Evolutionary conservation across 495 filamentous ascomycete genomes (phyloP).

Genomic region (Polyplosphaeria fusca): DNA sequence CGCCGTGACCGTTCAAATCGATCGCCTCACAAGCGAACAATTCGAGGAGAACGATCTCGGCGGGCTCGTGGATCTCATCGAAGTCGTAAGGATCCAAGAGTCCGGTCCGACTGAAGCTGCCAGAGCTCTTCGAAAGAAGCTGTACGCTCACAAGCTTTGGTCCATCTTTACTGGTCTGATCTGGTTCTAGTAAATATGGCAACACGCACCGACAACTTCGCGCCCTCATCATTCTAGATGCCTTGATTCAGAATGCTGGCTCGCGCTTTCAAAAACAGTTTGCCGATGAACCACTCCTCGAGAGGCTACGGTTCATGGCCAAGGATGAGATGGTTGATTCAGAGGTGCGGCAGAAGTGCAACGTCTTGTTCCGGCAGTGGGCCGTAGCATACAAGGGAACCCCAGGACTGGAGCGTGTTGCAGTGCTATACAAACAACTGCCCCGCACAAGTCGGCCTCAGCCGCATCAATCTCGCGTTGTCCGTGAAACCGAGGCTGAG

Average conservation of each 20-base stretch:
- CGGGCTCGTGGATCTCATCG: conserved; percentile 89
- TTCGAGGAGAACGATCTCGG: conserved; percentile 87
- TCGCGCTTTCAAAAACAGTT: conserved; percentile 83
- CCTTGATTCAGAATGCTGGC: conserved; percentile 90
- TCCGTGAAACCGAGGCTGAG: conserved; percentile 67
- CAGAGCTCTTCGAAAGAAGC: conserved; percentile 91
- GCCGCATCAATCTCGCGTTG: conserved; percentile 71
- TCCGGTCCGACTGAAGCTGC: conserved; percentile 87
- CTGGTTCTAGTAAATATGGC: conserved; percentile 73
- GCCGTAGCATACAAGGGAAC: conserved; percentile 76
- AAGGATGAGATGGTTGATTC: conserved; percentile 82
- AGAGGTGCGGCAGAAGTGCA: conserved; percentile 80
- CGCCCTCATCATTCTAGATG: conserved; percentile 86
- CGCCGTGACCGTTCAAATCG: conserved; percentile 90
- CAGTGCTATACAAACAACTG: conserved; percentile 74
- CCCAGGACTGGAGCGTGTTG: conserved; percentile 74
- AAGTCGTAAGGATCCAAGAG: conserved; percentile 85
- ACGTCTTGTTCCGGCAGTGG: conserved; percentile 85
- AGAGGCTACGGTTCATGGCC: conserved; percentile 82
- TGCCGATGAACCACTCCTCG: conserved; percentile 87
- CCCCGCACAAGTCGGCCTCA: conserved; percentile 63
- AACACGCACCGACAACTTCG: conserved; percentile 87
- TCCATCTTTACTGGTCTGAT: neutral
- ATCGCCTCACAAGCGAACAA: conserved; percentile 82
- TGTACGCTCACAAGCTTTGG: conserved; percentile 50